A percentile compares a stretch with the other conserved stretches of the same genome.
Conservation (phyloP, 2,329 filamentous ascomycete species). For the Colletotrichum sp. region DNA sequence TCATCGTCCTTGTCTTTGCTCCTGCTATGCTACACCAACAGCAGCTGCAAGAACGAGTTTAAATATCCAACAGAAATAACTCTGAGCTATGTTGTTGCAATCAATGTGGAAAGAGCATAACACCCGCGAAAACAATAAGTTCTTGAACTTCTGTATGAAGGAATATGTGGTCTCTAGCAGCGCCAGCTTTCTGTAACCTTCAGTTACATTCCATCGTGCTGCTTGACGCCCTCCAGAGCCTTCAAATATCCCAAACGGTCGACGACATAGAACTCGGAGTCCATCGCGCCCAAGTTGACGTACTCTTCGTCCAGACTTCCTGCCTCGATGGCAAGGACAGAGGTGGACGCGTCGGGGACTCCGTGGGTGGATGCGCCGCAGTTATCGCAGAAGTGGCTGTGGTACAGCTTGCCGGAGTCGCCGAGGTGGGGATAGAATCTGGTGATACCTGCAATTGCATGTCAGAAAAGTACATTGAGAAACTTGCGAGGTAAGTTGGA, state of each 20-base stretch:
- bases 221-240: not conserved
- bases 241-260: not conserved
- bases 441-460: accelerated
- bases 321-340: not conserved
- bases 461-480: not conserved
- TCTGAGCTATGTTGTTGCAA: too few relatives aligned
- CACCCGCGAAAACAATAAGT: too few relatives aligned
- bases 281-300: not conserved
- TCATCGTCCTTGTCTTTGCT: too few relatives aligned
- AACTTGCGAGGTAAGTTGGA: accelerated
- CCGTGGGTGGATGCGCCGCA: not conserved
- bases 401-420: not conserved
- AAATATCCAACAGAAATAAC: too few relatives aligned
- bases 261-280: not conserved
- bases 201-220: not conserved
- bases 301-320: not conserved
- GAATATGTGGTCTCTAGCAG: too few relatives aligned
- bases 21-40: too few relatives aligned
- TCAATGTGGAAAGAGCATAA: too few relatives aligned
- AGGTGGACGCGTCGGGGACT: not conserved
- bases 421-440: not conserved
- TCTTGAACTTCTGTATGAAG: too few relatives aligned
- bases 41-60: too few relatives aligned
- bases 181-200: too few relatives aligned
- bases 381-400: not conserved